These are phyloP conservation scores for Barbarea vulgaris DNA, from an alignment of 345 rosid genomes.

Conservation along the genomic window DNA sequence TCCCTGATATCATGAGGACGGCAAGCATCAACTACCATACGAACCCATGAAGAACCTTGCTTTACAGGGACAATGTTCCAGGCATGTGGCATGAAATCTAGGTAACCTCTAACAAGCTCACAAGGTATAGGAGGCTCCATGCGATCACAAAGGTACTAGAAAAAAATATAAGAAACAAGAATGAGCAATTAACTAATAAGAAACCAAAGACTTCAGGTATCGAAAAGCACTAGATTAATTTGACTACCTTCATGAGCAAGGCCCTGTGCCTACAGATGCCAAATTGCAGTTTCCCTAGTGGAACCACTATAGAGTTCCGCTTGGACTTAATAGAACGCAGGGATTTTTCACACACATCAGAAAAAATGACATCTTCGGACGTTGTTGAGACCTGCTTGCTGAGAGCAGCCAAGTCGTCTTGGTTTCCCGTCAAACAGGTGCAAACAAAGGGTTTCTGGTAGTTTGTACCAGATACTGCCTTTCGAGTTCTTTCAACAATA, in stretches of 20 bases:
- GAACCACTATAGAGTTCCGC: conserved; percentile 74
- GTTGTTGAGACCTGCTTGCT: conserved; percentile 42
- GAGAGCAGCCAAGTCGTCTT: conserved; percentile 43
- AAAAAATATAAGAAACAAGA: conserved; percentile 31
- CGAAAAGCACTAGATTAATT: neutral
- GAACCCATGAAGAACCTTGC: conserved; percentile 67
- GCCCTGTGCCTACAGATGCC: conserved; percentile 98
- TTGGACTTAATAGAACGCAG: conserved; percentile 64
- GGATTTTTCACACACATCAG: conserved; percentile 86
- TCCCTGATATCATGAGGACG: conserved; percentile 88
- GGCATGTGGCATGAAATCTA: conserved; percentile 92
- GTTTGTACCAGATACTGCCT: conserved; percentile 80
- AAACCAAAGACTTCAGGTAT: conserved; percentile 7
- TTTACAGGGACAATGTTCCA: conserved; percentile 78
- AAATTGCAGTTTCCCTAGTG: conserved; percentile 79
- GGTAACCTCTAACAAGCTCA: conserved; percentile 97
- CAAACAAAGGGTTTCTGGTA: conserved; percentile 84
- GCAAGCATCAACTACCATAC: conserved; percentile 94
- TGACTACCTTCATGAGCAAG: conserved; percentile 80
- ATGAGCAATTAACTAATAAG: conserved; percentile 6
- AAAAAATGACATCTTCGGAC: conserved; percentile 56
- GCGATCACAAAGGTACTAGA: conserved; percentile 90
- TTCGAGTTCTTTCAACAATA: conserved; percentile 67
- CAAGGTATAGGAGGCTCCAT: conserved; percentile 95
- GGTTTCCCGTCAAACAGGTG: conserved; percentile 87